Conservation (phyloP, 139 green algal species). For the Coccomyxa sp. region DNA sequence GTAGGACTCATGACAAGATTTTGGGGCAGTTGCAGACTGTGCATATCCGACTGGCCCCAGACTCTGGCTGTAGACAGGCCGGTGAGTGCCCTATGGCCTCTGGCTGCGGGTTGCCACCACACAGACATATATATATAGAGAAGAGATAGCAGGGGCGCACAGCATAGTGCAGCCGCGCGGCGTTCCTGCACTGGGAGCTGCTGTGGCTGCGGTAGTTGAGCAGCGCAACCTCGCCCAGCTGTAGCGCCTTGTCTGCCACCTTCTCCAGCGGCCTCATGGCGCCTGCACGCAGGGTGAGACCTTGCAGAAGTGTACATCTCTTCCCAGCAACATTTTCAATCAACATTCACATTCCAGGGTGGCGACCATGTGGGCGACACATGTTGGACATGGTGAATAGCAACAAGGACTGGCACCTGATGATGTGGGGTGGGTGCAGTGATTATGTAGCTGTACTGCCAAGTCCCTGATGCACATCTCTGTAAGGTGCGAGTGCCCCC, state of each 20-base stretch:
- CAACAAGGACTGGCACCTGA: background rate
- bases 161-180: constrained; percentile 12
- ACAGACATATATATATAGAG: background rate
- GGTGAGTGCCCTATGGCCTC: background rate
- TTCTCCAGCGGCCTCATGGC: constrained; percentile 4
- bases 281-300: constrained; percentile 3
- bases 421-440: background rate
- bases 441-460: background rate
- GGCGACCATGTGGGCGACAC: background rate
- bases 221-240: constrained; percentile 8
- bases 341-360: background rate
- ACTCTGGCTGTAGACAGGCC: background rate
- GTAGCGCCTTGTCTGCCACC: constrained; percentile 16
- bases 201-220: constrained; percentile 12
- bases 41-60: constrained; percentile 8
- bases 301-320: background rate
- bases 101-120: background rate
- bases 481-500: no score
- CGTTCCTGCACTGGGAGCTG: background rate
- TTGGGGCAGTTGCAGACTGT: background rate
- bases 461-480: no score
- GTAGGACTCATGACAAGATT: background rate
- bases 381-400: background rate
- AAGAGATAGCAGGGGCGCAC: background rate
- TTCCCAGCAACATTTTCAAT: background rate